Evolutionary conservation across 2,329 filamentous ascomycete species (phyloP).

Genomic region (Diaporthe vaccinii): DNA sequence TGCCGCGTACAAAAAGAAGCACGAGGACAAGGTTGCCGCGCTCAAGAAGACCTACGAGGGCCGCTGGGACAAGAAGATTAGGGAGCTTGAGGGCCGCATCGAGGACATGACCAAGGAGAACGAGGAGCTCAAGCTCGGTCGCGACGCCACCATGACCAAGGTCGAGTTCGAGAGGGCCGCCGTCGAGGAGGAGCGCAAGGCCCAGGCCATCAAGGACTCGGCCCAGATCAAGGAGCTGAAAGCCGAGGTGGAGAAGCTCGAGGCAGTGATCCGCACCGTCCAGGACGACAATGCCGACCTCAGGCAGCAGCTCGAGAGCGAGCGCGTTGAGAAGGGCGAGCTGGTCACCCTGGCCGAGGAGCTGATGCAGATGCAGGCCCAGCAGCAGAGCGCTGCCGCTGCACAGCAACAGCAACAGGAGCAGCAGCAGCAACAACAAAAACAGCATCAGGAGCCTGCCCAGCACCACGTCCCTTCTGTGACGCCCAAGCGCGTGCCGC

Average conservation of each 20-base stretch:
- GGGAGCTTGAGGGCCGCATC: conserved; percentile 80
- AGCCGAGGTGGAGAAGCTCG: conserved; percentile 81
- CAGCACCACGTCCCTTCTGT: conserved; percentile 29
- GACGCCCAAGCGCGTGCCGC: conserved; percentile 37
- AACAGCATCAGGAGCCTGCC: conserved; percentile 1
- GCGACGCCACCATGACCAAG: conserved; percentile 75
- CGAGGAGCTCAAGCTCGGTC: conserved; percentile 76
- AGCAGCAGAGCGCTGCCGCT: conserved; percentile 64
- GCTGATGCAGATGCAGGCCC: conserved; percentile 77
- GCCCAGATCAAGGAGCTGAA: conserved; percentile 78
- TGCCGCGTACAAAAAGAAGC: conserved; percentile 94
- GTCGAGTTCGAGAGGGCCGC: conserved; percentile 60
- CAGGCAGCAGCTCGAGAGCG: conserved; percentile 75
- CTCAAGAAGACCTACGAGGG: conserved; percentile 88
- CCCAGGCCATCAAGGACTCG: conserved; percentile 73
- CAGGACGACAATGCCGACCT: conserved; percentile 78
- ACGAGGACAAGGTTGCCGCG: conserved; percentile 94
- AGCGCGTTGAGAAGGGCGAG: conserved; percentile 87
- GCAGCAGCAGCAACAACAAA: conserved; percentile 22
- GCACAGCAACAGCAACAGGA: conserved; percentile 41
- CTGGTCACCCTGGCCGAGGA: conserved; percentile 86
- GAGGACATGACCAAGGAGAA: conserved; percentile 80
- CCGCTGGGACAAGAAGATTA: conserved; percentile 89
- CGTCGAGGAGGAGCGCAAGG: conserved; percentile 65
- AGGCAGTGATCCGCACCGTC: conserved; percentile 78